phyloP scores from a whole-genome alignment of 2,329 filamentous ascomycete genomes.

The Amphichorda felina region DNA sequence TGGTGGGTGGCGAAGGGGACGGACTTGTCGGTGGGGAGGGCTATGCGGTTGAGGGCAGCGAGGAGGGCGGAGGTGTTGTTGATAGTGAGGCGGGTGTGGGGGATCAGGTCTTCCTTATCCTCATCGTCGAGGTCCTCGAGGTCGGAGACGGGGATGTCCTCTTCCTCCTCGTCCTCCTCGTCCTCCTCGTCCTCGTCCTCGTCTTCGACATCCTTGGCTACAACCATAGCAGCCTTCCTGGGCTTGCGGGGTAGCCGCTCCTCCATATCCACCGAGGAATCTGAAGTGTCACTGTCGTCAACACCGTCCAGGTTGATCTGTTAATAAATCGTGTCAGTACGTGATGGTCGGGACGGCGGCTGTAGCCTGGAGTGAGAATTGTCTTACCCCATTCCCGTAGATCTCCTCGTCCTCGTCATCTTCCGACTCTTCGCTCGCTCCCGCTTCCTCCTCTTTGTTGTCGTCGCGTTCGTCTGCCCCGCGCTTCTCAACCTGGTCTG shows the following conservation, averaged over 20 bases:
- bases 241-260: constrained; percentile 47
- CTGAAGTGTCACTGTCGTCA: constrained; percentile 49
- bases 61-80: constrained; percentile 89
- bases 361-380: not conserved
- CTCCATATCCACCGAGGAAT: constrained; percentile 69
- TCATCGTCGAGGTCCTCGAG: constrained; percentile 67
- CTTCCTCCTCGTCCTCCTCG: constrained; percentile 63
- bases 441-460: constrained; percentile 8
- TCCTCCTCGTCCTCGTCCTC: constrained; percentile 43
- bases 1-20: constrained; percentile 79
- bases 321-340: not conserved
- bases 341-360: no score
- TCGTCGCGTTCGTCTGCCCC: constrained; percentile 9
- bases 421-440: constrained; percentile 13
- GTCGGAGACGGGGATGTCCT: constrained; percentile 83
- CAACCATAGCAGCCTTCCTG: constrained; percentile 34
- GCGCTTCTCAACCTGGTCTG: not conserved
- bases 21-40: constrained; percentile 49
- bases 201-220: constrained; percentile 14
- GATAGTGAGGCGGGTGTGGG: constrained; percentile 88
- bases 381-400: constrained; percentile 7
- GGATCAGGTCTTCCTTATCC: constrained; percentile 76
- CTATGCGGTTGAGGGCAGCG: constrained; percentile 67
- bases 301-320: constrained; percentile 42
- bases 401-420: constrained; percentile 19